Conservation (phyloP, 2,329 filamentous ascomycete species). For the Epichloe baconii region DNA sequence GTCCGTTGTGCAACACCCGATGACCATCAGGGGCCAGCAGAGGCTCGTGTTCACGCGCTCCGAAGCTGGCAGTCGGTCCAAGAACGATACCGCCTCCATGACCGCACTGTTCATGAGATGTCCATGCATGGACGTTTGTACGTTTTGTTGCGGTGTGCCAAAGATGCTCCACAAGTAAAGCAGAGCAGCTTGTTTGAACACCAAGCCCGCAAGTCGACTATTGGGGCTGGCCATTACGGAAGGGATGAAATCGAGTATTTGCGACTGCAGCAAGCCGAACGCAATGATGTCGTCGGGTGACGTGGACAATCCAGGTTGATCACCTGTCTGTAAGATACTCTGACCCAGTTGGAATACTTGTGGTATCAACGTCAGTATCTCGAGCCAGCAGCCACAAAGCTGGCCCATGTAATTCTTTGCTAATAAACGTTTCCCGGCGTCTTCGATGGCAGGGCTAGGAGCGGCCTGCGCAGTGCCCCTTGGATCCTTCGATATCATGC, state of each 20-base stretch:
- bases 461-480: constrained; percentile 17
- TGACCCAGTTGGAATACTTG: constrained; percentile 30
- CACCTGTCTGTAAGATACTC: constrained; percentile 17
- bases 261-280: constrained; percentile 28
- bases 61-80: constrained; percentile 19
- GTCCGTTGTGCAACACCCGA: constrained; percentile 24
- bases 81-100: constrained; percentile 16
- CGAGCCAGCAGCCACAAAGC: constrained; percentile 26
- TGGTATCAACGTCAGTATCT: constrained; percentile 23
- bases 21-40: constrained; percentile 25
- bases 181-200: constrained; percentile 32
- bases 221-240: constrained; percentile 21
- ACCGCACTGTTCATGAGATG: constrained; percentile 17
- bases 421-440: constrained; percentile 16
- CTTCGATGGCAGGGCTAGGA: constrained; percentile 19
- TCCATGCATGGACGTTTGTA: constrained; percentile 10
- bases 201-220: constrained; percentile 25
- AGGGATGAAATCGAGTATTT: constrained; percentile 27
- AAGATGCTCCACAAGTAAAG: constrained; percentile 28
- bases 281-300: constrained; percentile 29
- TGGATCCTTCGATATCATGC: constrained; percentile 31
- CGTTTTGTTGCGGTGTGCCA: constrained; percentile 14
- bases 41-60: constrained; percentile 26
- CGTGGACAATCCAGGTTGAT: not conserved
- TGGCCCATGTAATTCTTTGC: constrained; percentile 22